Percentiles rank a stretch among this genome's conserved stretches.
Conservation (phyloP, 805 yeast genomes). For the Lachancea kluyveri region DNA sequence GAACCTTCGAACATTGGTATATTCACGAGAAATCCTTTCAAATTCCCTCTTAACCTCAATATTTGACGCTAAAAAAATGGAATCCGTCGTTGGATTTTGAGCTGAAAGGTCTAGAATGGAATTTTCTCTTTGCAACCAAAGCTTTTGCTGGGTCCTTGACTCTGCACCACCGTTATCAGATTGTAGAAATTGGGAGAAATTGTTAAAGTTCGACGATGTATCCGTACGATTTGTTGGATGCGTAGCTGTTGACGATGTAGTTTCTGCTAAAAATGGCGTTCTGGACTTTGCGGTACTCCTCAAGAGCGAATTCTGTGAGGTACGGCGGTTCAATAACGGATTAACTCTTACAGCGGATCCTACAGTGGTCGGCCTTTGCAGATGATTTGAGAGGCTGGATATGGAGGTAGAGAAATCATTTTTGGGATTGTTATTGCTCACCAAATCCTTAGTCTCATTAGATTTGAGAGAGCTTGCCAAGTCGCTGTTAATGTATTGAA, state of each 20-base stretch:
- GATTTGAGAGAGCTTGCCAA: constrained; percentile 7
- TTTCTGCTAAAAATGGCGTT: not conserved
- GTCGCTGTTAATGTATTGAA: constrained; percentile 15
- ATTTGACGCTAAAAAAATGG: constrained; percentile 38
- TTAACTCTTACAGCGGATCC: constrained; percentile 8
- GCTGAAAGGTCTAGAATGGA: constrained; percentile 51
- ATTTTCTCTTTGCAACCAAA: constrained; percentile 79
- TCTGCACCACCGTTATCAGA: constrained; percentile 36
- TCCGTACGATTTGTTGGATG: constrained; percentile 1
- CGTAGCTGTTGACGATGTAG: constrained; percentile 1
- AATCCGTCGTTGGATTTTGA: constrained; percentile 21
- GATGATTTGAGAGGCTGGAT: constrained; percentile 28
- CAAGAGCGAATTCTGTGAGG: constrained; percentile 11
- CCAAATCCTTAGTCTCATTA: constrained; percentile 1
- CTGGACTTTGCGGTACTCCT: constrained; percentile 1
- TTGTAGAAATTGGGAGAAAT: constrained; percentile 38
- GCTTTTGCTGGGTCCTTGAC: constrained; percentile 74
- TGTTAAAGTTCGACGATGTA: constrained; percentile 7
- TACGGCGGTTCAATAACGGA: constrained; percentile 9
- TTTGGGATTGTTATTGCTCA: constrained; percentile 13
- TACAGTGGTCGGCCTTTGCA: constrained; percentile 20
- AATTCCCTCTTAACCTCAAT: constrained; percentile 66
- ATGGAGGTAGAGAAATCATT: constrained; percentile 25
- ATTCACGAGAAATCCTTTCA: constrained; percentile 72
- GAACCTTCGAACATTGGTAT: constrained; percentile 60